A percentile compares a stretch with the other conserved stretches of the same genome.
Evolutionary conservation across 2,329 filamentous ascomycete species (phyloP).

Genomic region (Ophiosphaerella herpotricha): DNA sequence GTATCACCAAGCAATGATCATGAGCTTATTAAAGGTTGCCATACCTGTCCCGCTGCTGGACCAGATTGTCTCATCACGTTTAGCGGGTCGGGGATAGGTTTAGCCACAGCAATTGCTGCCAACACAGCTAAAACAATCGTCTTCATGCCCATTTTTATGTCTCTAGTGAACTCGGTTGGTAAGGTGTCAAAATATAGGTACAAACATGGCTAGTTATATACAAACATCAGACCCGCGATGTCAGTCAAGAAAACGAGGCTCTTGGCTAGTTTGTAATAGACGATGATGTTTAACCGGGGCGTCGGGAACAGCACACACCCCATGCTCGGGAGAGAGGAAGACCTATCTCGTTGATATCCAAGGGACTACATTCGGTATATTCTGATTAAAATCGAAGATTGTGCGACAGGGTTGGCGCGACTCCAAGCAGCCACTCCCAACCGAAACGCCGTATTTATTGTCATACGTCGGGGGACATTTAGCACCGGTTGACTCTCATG

Average conservation of each 20-base stretch:
- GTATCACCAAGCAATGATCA: neutral
- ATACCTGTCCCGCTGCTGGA: constrained; percentile 30
- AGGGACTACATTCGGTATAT: neutral
- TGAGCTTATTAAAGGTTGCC: neutral
- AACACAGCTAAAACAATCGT: constrained; percentile 27
- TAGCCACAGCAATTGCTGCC: constrained; percentile 22
- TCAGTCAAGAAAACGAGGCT: constrained; percentile 13
- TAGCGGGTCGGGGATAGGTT: constrained; percentile 31
- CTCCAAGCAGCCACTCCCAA: too few relatives aligned
- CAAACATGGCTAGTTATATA: too few relatives aligned
- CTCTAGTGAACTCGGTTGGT: neutral
- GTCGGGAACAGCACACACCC: constrained; percentile 8
- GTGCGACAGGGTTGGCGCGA: too few relatives aligned
- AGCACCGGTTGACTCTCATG: too few relatives aligned
- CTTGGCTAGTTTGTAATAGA: constrained; percentile 40
- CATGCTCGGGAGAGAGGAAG: constrained; percentile 1
- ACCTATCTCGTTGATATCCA: neutral
- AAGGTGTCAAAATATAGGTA: neutral
- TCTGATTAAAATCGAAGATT: too few relatives aligned
- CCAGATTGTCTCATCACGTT: constrained; percentile 33
- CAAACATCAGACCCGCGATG: too few relatives aligned
- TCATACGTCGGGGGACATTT: too few relatives aligned
- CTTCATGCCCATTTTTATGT: constrained; percentile 27
- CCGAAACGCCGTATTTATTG: too few relatives aligned
- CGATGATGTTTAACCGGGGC: constrained; percentile 22